Base-by-base conservation (phyloP, 441 rosid species). In the Rhodomyrtus psidioides region DNA sequence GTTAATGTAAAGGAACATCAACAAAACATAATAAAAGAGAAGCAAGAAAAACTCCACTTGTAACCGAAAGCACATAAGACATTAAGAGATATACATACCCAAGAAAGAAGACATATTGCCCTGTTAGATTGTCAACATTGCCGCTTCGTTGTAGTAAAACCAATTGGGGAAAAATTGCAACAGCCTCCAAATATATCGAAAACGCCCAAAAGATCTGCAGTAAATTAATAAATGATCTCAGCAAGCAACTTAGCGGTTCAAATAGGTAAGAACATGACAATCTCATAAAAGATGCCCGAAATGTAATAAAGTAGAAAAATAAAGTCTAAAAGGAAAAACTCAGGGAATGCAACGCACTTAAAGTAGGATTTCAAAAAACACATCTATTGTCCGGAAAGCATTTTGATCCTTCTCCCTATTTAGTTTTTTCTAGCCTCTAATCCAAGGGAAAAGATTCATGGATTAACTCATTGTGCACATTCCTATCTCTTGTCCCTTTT, bases 111-210 rank as follows among this genome's bases (percentile, higher is more conserved):
- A 97, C 98, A 91, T 97, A 97, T 92, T 97, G 98, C 86, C 99
- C 99, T 3, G 99, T 94, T 91, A 96, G 90, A 89, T 97, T 97
- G 91, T 97, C 99, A 86, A 97, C 99, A 89, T 97, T 97, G 79
- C 99, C 97, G 83, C 98, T 95, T 90, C 98, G 85, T 88, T 96
- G 99, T 55, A 97, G 95, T 90, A 97, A 87, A 87, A 97, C 96
- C 89, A 97, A 85, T 92, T 96, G 99, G 51, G 98, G 98, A 93
- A 97, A 96, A 85, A 97, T 97, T 21, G 99, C 99, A 88, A 97
- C 91, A 53, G 99, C 97, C 92, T 97, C 99, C 95, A 97, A 90
- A 93, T 97, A 97, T 49, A 97, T 93, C 19, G 98, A 97, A 87
- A 96, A 95, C 26, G 98, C 98, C 98, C 99, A 96, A 65, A 93